Evolutionary conservation across 2,329 filamentous ascomycete species (phyloP).

Genomic region (Neoascochyta sp.): DNA sequence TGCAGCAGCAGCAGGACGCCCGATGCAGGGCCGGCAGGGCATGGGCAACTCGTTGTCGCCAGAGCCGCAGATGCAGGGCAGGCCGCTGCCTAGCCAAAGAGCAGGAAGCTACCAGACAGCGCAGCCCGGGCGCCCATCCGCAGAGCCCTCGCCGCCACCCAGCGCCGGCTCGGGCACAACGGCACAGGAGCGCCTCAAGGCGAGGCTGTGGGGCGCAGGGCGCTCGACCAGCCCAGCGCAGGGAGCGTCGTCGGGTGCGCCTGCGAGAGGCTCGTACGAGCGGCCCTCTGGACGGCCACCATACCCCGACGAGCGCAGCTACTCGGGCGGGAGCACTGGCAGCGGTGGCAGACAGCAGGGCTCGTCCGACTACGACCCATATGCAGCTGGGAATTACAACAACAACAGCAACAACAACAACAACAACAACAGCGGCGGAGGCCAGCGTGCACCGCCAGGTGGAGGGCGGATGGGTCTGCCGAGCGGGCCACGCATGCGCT

Average conservation of each 20-base stretch:
- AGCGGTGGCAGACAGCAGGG: conserved; percentile 27
- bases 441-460: conserved; percentile 24
- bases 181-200: conserved; percentile 79
- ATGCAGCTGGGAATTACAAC: conserved; percentile 25
- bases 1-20: conserved; percentile 25
- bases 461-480: conserved; percentile 38
- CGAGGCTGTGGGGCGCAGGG: conserved; percentile 69
- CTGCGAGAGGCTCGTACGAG: conserved; percentile 26
- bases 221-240: conserved; percentile 55
- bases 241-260: conserved; percentile 19
- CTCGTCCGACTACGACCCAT: conserved; percentile 32
- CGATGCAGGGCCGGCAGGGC: conserved; percentile 24
- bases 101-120: conserved; percentile 69
- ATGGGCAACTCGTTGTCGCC: conserved; percentile 32
- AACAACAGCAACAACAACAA: no score
- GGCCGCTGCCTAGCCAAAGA: conserved; percentile 69
- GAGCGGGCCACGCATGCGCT: conserved; percentile 39
- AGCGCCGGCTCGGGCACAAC: conserved; percentile 48
- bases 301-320: conserved; percentile 34
- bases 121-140: conserved; percentile 35
- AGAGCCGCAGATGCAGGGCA: conserved; percentile 42
- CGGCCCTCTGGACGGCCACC: conserved; percentile 20
- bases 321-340: conserved; percentile 21
- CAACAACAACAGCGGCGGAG: no score
- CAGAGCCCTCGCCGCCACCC: conserved; percentile 38